Evolutionary conservation across 345 rosid genomes (phyloP).

Genomic region (Reutealis trisperma): DNA sequence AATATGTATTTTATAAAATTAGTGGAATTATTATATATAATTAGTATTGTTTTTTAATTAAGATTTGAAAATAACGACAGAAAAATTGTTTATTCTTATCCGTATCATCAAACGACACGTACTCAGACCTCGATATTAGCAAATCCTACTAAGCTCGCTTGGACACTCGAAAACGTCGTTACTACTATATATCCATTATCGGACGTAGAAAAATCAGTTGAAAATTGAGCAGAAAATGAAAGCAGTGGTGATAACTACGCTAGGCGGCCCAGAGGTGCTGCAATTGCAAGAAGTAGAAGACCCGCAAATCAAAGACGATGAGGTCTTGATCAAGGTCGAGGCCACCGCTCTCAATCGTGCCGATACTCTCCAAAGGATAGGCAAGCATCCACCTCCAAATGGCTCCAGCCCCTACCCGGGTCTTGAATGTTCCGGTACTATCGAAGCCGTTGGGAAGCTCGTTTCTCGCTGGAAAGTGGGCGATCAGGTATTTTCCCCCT

Average conservation of each 20-base stretch:
- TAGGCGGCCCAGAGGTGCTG: slow-evolving; percentile 80
- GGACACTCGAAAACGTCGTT: too few species aligned
- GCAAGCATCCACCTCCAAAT: slow-evolving; percentile 71
- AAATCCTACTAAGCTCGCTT: too few species aligned
- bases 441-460: slow-evolving; percentile 53
- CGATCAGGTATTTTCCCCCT: slow-evolving; percentile 52
- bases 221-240: slow-evolving; percentile 46
- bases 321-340: slow-evolving; percentile 66
- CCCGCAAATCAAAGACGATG: slow-evolving; percentile 63
- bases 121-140: too few species aligned
- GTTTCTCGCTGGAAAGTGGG: slow-evolving; percentile 85
- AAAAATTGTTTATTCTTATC: too few species aligned
- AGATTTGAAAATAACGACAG: too few species aligned
- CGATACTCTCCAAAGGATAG: slow-evolving; percentile 73
- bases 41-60: too few species aligned
- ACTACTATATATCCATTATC: too few species aligned
- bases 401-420: slow-evolving; percentile 74
- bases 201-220: too few species aligned
- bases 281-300: slow-evolving; percentile 70
- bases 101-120: too few species aligned
- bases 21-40: too few species aligned
- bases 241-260: slow-evolving; percentile 70
- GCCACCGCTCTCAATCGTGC: slow-evolving; percentile 83
- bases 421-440: slow-evolving; percentile 85
- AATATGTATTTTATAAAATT: too few species aligned